These are phyloP conservation scores for Curvularia sp. DNA, from an alignment of 2,329 filamentous ascomycete genomes.

Conservation along the genomic window DNA sequence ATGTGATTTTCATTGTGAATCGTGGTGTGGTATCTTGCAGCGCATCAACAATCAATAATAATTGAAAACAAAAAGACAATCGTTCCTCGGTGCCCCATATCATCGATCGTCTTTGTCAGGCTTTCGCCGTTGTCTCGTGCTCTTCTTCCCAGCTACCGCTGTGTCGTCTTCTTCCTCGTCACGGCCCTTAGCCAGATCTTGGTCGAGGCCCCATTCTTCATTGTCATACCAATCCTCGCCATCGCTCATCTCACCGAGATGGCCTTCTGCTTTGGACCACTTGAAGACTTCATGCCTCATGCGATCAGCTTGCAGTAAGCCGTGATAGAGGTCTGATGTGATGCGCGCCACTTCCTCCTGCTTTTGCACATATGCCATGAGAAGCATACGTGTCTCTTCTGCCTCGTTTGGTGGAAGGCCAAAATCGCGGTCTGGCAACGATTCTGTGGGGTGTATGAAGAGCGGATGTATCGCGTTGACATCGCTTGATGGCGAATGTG, in stretches of 20 bases:
- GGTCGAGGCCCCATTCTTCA: constrained; percentile 77
- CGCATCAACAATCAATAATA: constrained; percentile 19
- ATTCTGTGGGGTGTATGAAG: constrained; percentile 69
- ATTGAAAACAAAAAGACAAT: not conserved
- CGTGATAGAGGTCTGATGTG: constrained; percentile 70
- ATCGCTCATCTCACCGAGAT: constrained; percentile 80
- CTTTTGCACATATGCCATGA: constrained; percentile 82
- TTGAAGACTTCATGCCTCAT: constrained; percentile 73
- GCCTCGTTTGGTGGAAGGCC: constrained; percentile 77
- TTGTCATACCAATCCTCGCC: constrained; percentile 90
- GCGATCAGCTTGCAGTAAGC: constrained; percentile 74
- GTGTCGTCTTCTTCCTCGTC: constrained; percentile 79
- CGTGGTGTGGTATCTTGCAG: constrained; percentile 35
- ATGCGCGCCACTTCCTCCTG: constrained; percentile 83
- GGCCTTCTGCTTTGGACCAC: constrained; percentile 80
- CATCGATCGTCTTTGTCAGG: constrained; percentile 49
- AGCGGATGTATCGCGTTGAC: constrained; percentile 74
- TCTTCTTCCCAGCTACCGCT: constrained; percentile 57
- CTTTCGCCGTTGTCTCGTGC: constrained; percentile 51
- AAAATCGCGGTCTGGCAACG: constrained; percentile 71
- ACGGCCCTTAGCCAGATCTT: constrained; percentile 80
- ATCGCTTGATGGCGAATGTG: constrained; percentile 56
- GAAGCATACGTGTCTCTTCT: constrained; percentile 75
- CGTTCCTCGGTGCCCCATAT: constrained; percentile 2
- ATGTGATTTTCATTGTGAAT: constrained; percentile 12